Conservation (phyloP, 1,284 basidiomycete genomes). For the Porogramme epimiltina region DNA sequence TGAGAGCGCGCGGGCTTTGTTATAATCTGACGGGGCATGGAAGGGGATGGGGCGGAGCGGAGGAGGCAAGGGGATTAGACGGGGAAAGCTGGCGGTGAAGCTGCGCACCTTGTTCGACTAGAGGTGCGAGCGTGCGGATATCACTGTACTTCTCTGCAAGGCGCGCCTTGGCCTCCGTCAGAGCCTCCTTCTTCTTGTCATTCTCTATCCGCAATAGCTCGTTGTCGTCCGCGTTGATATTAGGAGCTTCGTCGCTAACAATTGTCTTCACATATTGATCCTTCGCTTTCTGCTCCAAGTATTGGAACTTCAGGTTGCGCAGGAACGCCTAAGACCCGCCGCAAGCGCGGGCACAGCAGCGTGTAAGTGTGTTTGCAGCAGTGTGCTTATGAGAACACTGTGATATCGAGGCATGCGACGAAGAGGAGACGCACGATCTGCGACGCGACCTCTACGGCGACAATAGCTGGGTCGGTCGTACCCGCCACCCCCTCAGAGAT, state of each 20-base stretch:
- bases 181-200: constrained; percentile 64
- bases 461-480: constrained; percentile 27
- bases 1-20: constrained; percentile 52
- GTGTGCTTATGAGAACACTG: not conserved
- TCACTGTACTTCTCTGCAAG: constrained; percentile 64
- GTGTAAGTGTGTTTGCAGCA: not conserved
- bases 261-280: constrained; percentile 83
- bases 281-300: constrained; percentile 86
- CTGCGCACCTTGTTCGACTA: constrained; percentile 72
- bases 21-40: constrained; percentile 48
- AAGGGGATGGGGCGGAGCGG: not conserved
- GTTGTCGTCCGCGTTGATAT: constrained; percentile 75
- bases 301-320: constrained; percentile 84
- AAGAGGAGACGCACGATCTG: constrained; percentile 20
- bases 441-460: constrained; percentile 26
- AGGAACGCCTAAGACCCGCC: constrained; percentile 64
- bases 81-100: too few species aligned
- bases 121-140: constrained; percentile 59
- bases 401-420: not conserved
- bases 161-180: constrained; percentile 65
- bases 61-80: not conserved
- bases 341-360: not conserved
- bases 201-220: constrained; percentile 63
- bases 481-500: constrained; percentile 21
- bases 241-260: constrained; percentile 78